These are phyloP conservation scores for Triticum timopheevii DNA, from an alignment of 176 grass and related monocot species.

Conservation along the genomic window DNA sequence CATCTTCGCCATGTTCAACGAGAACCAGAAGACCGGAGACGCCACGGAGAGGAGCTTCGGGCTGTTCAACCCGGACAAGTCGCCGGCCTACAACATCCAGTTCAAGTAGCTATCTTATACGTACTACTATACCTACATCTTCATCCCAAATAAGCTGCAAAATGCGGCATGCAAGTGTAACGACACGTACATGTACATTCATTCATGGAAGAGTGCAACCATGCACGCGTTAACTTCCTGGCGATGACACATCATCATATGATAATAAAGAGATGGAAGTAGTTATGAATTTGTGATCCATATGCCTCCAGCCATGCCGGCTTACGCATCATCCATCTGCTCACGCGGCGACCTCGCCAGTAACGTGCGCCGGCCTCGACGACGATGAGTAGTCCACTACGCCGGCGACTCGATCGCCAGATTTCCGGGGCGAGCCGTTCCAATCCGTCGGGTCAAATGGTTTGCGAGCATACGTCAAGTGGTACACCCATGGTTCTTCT, in stretches of 20 bases:
- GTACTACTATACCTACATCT: background rate
- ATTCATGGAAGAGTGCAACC: background rate
- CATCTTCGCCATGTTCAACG: constrained; percentile 76
- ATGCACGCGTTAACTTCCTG: background rate
- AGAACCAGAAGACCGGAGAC: constrained; percentile 52
- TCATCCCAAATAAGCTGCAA: background rate
- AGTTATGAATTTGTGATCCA: background rate
- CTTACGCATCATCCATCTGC: background rate
- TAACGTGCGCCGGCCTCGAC: no score
- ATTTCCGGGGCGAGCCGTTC: no score
- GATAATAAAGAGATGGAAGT: background rate
- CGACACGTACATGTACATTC: background rate
- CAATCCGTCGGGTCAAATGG: no score
- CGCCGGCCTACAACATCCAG: constrained; percentile 42
- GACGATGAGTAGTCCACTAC: no score
- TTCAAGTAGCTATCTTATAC: background rate
- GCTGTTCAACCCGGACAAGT: constrained; percentile 36
- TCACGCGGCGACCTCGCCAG: background rate
- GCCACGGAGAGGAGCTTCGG: constrained; percentile 52
- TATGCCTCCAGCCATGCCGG: background rate
- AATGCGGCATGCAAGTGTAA: background rate
- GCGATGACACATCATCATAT: background rate
- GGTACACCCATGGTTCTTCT: no score
- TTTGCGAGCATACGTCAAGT: no score
- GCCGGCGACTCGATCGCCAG: no score